Evolutionary conservation across 495 filamentous ascomycete genomes (phyloP), one percentile per base, ranked within the genome.

Genomic region (Aspergillus egyptiacus): DNA sequence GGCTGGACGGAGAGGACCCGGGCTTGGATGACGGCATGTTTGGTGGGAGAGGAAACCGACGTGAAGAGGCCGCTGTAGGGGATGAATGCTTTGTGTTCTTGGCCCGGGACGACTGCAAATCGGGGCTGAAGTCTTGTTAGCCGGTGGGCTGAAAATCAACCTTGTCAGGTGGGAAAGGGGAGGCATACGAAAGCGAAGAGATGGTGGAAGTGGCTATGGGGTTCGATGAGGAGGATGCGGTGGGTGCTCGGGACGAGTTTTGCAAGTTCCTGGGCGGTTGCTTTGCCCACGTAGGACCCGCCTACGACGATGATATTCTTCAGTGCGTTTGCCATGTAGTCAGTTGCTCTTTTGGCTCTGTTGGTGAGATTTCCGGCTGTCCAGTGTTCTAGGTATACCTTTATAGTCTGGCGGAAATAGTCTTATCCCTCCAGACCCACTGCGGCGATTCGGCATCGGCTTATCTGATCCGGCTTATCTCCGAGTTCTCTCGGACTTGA

Each of bases 51-150:
- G 7, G 72, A 60, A 7, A 59, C 45, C 1, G 31, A 49, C 2
- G 65, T 38, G 47, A 75, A 77, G 18, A 74, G 53, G 8, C 58
- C 54, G 17, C 54, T 65, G 57, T 76, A 76, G 0, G 75, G 75
- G 38, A 78, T 75, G 55, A 82, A 80, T 1, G 76, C 77, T 48
- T 78, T 80, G 48, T 79, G 73, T 46, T 78, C 75, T 27, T 78
- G 63, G 14, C 65, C 63, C 0, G 70, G 64, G 15, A 74, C 48
- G 13, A 76, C 65, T 9, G 75, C 69, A 53, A 77, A 78, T 2
- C 75, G 73, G 25, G 75, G 75, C 72, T 77, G 37, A 2, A 11
- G 25, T 22, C 35, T 3, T 72, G 43, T 40, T 32, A 19, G 8
- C n/a, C 5, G 13, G 20, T n/a, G 5, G 2, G 14, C 5, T 22